phyloP scores from a whole-genome alignment of 179 eudicot species.

The Carnegiea gigantea region DNA sequence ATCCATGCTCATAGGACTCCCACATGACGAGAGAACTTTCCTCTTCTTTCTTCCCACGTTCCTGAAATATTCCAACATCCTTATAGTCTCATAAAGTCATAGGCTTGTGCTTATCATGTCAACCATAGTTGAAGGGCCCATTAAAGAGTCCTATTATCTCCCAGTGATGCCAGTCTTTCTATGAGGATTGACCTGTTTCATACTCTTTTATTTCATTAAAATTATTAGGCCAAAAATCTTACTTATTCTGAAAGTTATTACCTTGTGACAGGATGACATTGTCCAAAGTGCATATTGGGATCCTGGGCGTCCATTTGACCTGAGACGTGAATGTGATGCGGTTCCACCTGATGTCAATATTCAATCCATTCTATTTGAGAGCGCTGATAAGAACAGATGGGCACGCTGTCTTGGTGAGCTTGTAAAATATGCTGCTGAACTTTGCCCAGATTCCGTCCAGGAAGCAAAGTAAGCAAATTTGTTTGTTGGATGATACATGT shows the following conservation, averaged over 20 bases:
- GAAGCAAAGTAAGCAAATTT: slow-evolving; percentile 77
- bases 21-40: too few relatives aligned
- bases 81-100: not conserved
- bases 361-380: slow-evolving; percentile 87
- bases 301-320: slow-evolving; percentile 88
- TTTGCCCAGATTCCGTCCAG: slow-evolving; percentile 93
- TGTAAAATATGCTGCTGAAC: slow-evolving; percentile 92
- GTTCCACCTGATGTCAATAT: slow-evolving; percentile 91
- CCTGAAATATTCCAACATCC: too few relatives aligned
- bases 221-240: not conserved
- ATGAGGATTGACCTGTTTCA: not conserved
- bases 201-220: not conserved
- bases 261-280: slow-evolving; percentile 76
- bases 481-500: not conserved
- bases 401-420: slow-evolving; percentile 96
- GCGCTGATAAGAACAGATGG: slow-evolving; percentile 96
- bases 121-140: not conserved
- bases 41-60: too few relatives aligned
- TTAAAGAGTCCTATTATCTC: not conserved
- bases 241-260: slow-evolving; percentile 8
- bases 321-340: slow-evolving; percentile 84
- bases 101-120: not conserved
- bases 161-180: not conserved
- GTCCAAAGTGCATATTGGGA: slow-evolving; percentile 98
- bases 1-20: too few relatives aligned